Evolutionary conservation across 768 basidiomycete genomes (phyloP).

Genomic region (Termitomyces eurrhizus): DNA sequence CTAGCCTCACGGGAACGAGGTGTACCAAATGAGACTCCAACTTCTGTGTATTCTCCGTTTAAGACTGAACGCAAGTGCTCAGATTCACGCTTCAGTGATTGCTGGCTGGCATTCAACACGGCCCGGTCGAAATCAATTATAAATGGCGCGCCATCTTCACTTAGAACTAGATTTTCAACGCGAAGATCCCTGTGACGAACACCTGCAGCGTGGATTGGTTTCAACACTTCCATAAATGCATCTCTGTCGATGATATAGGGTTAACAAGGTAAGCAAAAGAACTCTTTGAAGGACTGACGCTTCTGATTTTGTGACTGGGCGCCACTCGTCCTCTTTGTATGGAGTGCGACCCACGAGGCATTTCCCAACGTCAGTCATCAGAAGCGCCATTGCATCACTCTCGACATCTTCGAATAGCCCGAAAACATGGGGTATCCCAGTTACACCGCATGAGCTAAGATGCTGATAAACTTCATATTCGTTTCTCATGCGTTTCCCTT

Average conservation of each 20-base stretch:
- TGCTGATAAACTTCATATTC: constrained; percentile 15
- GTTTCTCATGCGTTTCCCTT: constrained; percentile 10
- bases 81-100: neutral
- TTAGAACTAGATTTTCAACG: neutral
- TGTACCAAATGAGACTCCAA: neutral
- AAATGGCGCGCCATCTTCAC: constrained; percentile 10
- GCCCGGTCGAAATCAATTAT: constrained; percentile 24
- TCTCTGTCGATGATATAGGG: constrained; percentile 4
- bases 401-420: constrained; percentile 16
- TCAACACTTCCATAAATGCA: constrained; percentile 9
- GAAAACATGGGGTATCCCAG: constrained; percentile 10
- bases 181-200: constrained; percentile 14
- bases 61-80: constrained; percentile 21
- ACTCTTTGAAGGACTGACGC: neutral
- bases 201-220: constrained; percentile 19
- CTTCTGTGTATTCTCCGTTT: neutral
- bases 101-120: constrained; percentile 3
- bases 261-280: neutral
- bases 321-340: neutral
- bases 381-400: constrained; percentile 9
- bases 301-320: neutral
- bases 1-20: neutral
- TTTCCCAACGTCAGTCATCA: constrained; percentile 14
- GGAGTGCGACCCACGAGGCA: neutral
- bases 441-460: constrained; percentile 1